Evolutionary conservation across 169 alveolate species (phyloP), one percentile per base, ranked within the genome.

Genomic region (Eimeria zaria): DNA sequence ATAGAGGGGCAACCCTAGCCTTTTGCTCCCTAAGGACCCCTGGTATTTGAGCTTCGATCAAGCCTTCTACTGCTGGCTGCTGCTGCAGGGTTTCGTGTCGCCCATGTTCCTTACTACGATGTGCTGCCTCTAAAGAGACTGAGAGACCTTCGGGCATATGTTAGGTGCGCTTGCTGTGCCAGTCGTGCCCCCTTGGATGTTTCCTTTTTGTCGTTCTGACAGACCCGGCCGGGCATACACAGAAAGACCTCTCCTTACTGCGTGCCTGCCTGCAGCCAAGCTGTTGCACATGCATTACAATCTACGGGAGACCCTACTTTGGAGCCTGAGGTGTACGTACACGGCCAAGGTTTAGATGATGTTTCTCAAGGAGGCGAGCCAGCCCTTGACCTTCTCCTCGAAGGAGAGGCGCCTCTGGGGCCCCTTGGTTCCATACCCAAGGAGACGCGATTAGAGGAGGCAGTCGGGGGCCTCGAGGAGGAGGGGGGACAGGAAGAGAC

Each of bases 61-160:
- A 27, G 18, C 12, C 67, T 80, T 30, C 9, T 46, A 58, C 92
- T 84, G 80, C 76, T 84, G 92, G 33, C 51, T 81, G 73, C 78
- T 33, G 83, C 74, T 80, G 62, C 60, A 92, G 96, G 96, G 51
- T 93, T 64, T 60, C 85, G 88, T 14, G 74, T 93, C 8, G 96
- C 64, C 27, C 96, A 93, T 60, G 69, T 93, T 41, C 96, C 96
- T 51, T 93, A 93, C 93, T 93, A 80, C 51, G 93, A 80, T n/a
- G 89, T 89, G 89, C 48, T 81, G 76, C 78, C 93, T 27, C 81
- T 85, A 22, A 46, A 36, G 60, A 64, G 22, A 22, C 58, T 41
- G 51, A 48, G 53, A 64, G 91, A 83, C 55, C 91, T 83, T 30
- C 91, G 91, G 55, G 91, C 39, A 1, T 53, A 51, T 36, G 74